Percentiles rank a stretch among this genome's conserved stretches.
Evolutionary conservation across 73 alveolate genomes (phyloP).

Genomic region (Tetrahymena malaccensis): DNA sequence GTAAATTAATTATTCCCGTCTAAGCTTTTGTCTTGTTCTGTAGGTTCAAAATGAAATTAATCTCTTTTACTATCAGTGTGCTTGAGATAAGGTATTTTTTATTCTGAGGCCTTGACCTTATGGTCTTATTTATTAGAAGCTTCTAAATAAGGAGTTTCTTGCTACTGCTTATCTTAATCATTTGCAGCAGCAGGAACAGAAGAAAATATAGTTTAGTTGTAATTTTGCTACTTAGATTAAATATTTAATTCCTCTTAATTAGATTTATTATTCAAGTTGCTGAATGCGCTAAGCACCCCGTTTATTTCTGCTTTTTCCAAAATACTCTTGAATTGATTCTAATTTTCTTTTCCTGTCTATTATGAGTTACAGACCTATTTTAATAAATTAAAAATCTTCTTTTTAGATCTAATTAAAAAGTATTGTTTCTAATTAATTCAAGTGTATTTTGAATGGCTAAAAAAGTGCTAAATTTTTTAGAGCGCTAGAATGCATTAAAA

Average conservation of each 20-base stretch:
- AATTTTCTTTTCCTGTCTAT: not conserved
- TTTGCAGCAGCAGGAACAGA: not conserved
- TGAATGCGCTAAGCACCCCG: not conserved
- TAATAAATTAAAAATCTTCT: not conserved
- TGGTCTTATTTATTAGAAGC: not conserved
- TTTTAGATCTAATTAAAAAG: not conserved
- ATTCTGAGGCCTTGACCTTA: not conserved
- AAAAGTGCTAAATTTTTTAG: not conserved
- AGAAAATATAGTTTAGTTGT: not conserved
- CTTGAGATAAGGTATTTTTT: not conserved
- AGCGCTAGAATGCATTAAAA: not conserved
- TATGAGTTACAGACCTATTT: not conserved
- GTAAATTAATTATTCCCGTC: not conserved
- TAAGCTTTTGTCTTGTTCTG: not conserved
- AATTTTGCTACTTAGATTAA: not conserved
- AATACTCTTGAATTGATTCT: not conserved
- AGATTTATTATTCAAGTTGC: not conserved
- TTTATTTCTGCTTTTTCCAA: not conserved
- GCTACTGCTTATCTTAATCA: not conserved
- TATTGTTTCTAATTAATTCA: not conserved
- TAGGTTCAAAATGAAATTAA: not conserved
- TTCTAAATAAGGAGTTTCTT: not conserved
- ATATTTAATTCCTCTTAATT: not conserved
- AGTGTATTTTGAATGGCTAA: not conserved
- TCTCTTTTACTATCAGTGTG: not conserved